Conservation (phyloP, 2,329 filamentous ascomycete genomes). For the Talaromyces pinophilus region DNA sequence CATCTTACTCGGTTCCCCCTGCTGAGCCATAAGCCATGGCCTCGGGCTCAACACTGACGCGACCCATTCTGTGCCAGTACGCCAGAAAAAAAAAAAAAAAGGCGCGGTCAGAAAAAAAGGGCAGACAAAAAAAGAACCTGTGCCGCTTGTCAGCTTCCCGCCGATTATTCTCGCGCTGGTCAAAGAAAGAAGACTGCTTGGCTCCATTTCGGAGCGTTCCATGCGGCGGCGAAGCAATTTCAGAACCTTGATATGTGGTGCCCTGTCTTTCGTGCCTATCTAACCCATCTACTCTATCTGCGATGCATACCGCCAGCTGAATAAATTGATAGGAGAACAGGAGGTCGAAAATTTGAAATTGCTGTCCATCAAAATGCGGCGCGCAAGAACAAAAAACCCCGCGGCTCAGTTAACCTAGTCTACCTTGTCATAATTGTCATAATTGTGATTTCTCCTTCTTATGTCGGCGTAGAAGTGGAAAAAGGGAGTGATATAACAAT, state of each 20-base stretch:
- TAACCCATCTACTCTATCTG: background rate
- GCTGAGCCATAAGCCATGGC: slow-evolving; percentile 8
- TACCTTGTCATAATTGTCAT: slow-evolving; percentile 6
- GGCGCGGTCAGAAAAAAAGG: background rate
- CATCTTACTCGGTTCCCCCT: background rate
- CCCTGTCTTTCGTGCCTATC: background rate
- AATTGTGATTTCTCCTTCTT: background rate
- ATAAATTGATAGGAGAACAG: slow-evolving; percentile 15
- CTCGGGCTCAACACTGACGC: slow-evolving; percentile 4
- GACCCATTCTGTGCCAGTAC: slow-evolving; percentile 1
- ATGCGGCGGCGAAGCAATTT: slow-evolving; percentile 15
- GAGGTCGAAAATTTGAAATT: slow-evolving; percentile 5
- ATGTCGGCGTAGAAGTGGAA: slow-evolving; percentile 10
- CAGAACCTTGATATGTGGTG: slow-evolving; percentile 8
- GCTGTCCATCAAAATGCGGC: slow-evolving; percentile 9
- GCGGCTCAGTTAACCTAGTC: background rate
- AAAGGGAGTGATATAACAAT: slow-evolving; percentile 1
- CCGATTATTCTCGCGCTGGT: background rate
- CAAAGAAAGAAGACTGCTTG: slow-evolving; percentile 14
- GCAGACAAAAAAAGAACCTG: slow-evolving; percentile 5
- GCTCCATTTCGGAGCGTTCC: slow-evolving; percentile 12
- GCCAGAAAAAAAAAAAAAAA: slow-evolving; percentile 1
- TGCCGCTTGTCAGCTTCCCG: slow-evolving; percentile 20
- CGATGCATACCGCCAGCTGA: slow-evolving; percentile 8
- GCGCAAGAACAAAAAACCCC: background rate